phyloP scores from a whole-genome alignment of 768 basidiomycete species.

The Hemileccinum rubropunctum region DNA sequence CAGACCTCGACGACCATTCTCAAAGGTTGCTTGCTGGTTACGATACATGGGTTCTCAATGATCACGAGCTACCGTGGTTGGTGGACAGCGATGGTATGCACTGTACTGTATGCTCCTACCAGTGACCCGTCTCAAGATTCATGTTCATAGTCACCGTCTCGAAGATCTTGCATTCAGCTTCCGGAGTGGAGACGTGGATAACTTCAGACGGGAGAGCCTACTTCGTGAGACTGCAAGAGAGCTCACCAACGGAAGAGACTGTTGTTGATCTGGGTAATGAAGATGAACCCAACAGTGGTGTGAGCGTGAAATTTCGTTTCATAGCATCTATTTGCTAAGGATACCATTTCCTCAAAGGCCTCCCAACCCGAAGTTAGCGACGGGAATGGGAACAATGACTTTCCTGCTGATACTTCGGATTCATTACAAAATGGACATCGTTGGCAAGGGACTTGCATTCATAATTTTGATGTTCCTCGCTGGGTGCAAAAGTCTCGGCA shows the following conservation, averaged over 20 bases:
- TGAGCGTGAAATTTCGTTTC: slow-evolving; percentile 17
- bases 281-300: slow-evolving; percentile 52
- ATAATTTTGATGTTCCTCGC: slow-evolving; percentile 67
- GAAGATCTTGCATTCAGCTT: slow-evolving; percentile 56
- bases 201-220: slow-evolving; percentile 85
- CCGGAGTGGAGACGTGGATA: slow-evolving; percentile 76
- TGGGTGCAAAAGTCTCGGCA: slow-evolving; percentile 78
- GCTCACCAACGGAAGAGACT: slow-evolving; percentile 6
- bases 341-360: slow-evolving; percentile 6
- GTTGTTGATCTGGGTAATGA: slow-evolving; percentile 27
- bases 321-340: slow-evolving; percentile 2
- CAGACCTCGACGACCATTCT: slow-evolving; percentile 34
- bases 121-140: neutral
- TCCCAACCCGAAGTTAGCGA: slow-evolving; percentile 4
- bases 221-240: slow-evolving; percentile 63
- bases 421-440: slow-evolving; percentile 12
- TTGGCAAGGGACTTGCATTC: slow-evolving; percentile 82
- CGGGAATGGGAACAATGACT: slow-evolving; percentile 3
- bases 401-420: slow-evolving; percentile 1
- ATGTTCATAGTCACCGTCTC: slow-evolving; percentile 54
- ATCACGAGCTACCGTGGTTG: slow-evolving; percentile 70
- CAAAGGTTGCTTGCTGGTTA: slow-evolving; percentile 43
- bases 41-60: slow-evolving; percentile 70
- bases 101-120: neutral
- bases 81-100: slow-evolving; percentile 66